Evolutionary conservation across 208 protist genomes (phyloP).

Genomic region (Angomonas deanei): DNA sequence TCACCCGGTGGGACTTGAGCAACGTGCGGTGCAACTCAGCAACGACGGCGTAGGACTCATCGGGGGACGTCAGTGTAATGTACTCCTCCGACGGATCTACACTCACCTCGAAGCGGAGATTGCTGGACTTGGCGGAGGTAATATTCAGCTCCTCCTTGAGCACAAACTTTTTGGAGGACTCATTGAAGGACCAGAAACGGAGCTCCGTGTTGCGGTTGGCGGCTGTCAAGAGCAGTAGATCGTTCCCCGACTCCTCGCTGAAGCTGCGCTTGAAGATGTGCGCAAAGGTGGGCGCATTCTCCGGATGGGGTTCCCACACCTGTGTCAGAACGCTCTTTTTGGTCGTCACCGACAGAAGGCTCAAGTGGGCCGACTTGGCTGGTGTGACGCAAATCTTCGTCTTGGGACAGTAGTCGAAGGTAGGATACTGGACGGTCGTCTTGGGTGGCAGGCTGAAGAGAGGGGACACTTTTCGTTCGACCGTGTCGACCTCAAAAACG

Average conservation of each 20-base stretch:
- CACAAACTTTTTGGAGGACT: slow-evolving; percentile 54
- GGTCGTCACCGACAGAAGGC: slow-evolving; percentile 60
- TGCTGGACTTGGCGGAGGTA: slow-evolving; percentile 19
- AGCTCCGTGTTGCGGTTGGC: slow-evolving; percentile 76
- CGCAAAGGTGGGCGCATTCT: slow-evolving; percentile 66
- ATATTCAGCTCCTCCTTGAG: slow-evolving; percentile 81
- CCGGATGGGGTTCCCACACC: slow-evolving; percentile 81
- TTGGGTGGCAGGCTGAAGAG: slow-evolving; percentile 41
- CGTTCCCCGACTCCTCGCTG: slow-evolving; percentile 34
- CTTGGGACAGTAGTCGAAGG: slow-evolving; percentile 59
- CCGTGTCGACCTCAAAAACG: slow-evolving; percentile 66
- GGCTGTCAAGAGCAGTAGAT: slow-evolving; percentile 68
- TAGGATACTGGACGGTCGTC: slow-evolving; percentile 53
- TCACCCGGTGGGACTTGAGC: slow-evolving; percentile 73
- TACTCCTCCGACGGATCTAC: slow-evolving; percentile 83
- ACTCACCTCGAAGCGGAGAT: slow-evolving; percentile 59
- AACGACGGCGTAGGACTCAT: slow-evolving; percentile 56
- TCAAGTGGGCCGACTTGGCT: slow-evolving; percentile 63
- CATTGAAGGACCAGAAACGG: slow-evolving; percentile 79
- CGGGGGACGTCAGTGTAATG: slow-evolving; percentile 73
- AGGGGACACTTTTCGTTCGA: slow-evolving; percentile 23
- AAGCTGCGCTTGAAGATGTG: slow-evolving; percentile 76
- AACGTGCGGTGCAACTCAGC: slow-evolving; percentile 69
- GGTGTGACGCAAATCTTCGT: slow-evolving; percentile 62
- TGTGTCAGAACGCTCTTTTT: slow-evolving; percentile 59